Evolutionary conservation across 352 stramenopile species (phyloP).

Genomic region (Plasmopara viticola): DNA sequence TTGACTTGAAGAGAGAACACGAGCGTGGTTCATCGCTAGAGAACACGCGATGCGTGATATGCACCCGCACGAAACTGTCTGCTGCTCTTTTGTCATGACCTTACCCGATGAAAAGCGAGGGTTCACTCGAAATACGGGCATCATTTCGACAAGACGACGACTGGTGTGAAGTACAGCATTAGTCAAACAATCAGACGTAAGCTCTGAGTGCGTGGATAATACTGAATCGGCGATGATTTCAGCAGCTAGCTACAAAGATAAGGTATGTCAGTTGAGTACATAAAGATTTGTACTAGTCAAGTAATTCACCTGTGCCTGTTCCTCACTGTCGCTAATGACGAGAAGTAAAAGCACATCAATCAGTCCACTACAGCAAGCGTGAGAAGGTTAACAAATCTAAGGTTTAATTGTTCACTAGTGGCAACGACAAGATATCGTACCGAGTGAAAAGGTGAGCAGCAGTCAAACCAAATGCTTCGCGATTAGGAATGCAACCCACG

Average conservation of each 20-base stretch:
- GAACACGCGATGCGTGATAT: constrained; percentile 43
- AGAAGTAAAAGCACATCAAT: constrained; percentile 36
- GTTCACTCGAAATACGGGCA: constrained; percentile 17
- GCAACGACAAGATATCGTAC: constrained; percentile 6
- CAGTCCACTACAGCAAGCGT: constrained; percentile 23
- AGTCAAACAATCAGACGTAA: constrained; percentile 16
- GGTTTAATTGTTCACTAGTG: not conserved
- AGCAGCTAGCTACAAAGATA: constrained; percentile 36
- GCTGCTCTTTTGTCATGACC: constrained; percentile 16
- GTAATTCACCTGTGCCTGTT: constrained; percentile 34
- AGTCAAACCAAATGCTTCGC: constrained; percentile 45
- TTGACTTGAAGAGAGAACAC: constrained; percentile 24
- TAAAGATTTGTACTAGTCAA: not conserved
- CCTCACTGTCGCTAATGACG: constrained; percentile 27
- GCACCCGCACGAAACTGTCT: constrained; percentile 26
- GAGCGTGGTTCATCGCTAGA: constrained; percentile 40
- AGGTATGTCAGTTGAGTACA: constrained; percentile 4
- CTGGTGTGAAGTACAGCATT: constrained; percentile 29
- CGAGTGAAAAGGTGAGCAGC: constrained; percentile 32
- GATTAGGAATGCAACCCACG: constrained; percentile 41
- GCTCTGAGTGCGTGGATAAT: constrained; percentile 19
- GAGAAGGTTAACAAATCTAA: not conserved
- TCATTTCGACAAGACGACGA: constrained; percentile 20
- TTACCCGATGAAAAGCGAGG: constrained; percentile 1
- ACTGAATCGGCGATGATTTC: constrained; percentile 61